phyloP scores from a whole-genome alignment of 768 basidiomycete genomes.

The Gloeostereum incarnatum region DNA sequence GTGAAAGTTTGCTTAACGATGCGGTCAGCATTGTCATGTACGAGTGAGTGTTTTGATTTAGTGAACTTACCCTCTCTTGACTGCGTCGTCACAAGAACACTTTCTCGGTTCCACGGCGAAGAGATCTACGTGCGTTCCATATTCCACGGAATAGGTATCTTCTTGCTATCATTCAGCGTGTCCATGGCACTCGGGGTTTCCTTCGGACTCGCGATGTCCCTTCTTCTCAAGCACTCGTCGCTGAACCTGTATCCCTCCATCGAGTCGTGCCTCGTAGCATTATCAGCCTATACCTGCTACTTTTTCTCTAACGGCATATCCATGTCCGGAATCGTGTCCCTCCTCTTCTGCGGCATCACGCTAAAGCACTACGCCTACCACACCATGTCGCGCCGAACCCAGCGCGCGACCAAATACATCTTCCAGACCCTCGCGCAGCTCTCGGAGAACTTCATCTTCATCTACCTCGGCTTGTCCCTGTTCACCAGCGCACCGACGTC shows the following conservation, averaged over 20 bases:
- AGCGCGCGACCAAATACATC: constrained; percentile 90
- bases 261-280: constrained; percentile 92
- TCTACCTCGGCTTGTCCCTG: constrained; percentile 94
- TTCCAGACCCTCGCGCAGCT: constrained; percentile 91
- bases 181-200: constrained; percentile 91
- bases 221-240: constrained; percentile 91
- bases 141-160: constrained; percentile 96
- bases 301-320: constrained; percentile 92
- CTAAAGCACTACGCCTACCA: constrained; percentile 99
- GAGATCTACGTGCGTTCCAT: constrained; percentile 83
- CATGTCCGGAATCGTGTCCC: constrained; percentile 95
- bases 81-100: constrained; percentile 44
- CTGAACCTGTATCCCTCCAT: constrained; percentile 84
- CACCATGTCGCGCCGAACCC: constrained; percentile 94
- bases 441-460: constrained; percentile 98
- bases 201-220: constrained; percentile 86
- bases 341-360: constrained; percentile 98
- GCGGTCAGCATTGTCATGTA: constrained; percentile 99
- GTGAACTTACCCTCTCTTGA: background rate
- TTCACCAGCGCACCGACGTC: constrained; percentile 82
- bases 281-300: constrained; percentile 94
- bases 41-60: constrained; percentile 59
- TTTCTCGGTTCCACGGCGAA: constrained; percentile 84
- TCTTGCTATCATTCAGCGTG: constrained; percentile 89
- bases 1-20: constrained; percentile 94